Conservation (phyloP, 371 early-diverging fungal genomes). For the Conidiobolus incongruus region DNA sequence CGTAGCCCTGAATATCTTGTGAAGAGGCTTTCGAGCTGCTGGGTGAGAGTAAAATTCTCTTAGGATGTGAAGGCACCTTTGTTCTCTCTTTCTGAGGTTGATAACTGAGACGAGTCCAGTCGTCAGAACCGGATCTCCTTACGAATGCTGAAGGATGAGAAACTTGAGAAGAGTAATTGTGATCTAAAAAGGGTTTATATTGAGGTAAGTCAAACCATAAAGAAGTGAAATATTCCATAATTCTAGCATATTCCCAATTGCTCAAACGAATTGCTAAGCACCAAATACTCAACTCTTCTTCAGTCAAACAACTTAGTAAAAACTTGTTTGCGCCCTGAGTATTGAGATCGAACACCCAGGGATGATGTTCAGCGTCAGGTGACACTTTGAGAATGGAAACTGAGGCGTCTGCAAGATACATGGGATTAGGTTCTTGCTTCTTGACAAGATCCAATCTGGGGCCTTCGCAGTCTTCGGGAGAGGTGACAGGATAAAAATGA, state of each 20-base stretch:
- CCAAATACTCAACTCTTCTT: conserved; percentile 17
- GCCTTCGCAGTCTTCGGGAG: conserved; percentile 10
- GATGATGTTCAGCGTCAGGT: conserved; percentile 9
- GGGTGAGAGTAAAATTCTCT: conserved; percentile 30
- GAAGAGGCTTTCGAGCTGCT: too few relatives aligned
- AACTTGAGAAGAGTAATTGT: conserved; percentile 6
- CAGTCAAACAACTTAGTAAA: conserved; percentile 26
- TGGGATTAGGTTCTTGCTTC: conserved; percentile 25
- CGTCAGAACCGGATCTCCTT: conserved; percentile 33
- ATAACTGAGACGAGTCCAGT: conserved; percentile 28
- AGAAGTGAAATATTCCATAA: conserved; percentile 16
- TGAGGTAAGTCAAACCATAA: conserved; percentile 11
- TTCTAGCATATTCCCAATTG: conserved; percentile 40
- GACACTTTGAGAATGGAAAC: conserved; percentile 15
- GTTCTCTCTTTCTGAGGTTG: conserved; percentile 19
- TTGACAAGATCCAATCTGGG: conserved; percentile 15
- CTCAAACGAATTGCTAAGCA: conserved; percentile 45
- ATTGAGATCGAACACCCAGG: conserved; percentile 20
- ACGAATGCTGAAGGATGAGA: conserved; percentile 21
- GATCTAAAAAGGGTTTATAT: background rate
- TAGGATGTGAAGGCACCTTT: conserved; percentile 23
- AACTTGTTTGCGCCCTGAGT: conserved; percentile 30
- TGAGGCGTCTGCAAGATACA: conserved; percentile 33
- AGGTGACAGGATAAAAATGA: conserved; percentile 25
- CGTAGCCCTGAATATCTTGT: conserved; percentile 16